phyloP scores from a whole-genome alignment of 768 basidiomycete species.

The Naganishia onofrii region DNA sequence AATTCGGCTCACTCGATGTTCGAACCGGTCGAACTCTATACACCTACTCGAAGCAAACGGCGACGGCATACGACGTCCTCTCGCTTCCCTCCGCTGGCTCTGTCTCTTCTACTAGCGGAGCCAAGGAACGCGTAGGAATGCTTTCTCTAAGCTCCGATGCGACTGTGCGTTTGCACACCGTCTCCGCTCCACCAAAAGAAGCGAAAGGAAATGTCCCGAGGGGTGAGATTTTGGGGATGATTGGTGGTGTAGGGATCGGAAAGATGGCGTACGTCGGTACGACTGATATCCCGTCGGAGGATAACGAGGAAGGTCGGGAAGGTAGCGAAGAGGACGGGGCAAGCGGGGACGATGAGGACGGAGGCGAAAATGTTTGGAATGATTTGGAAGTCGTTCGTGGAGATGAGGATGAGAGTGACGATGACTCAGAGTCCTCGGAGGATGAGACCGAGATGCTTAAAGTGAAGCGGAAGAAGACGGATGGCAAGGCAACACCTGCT shows the following conservation, averaged over 20 bases:
- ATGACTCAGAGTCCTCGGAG: constrained; percentile 10
- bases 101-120: neutral
- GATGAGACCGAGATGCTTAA: constrained; percentile 12
- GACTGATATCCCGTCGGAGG: constrained; percentile 6
- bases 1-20: constrained; percentile 44
- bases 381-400: constrained; percentile 83
- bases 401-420: constrained; percentile 29
- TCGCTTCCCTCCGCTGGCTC: constrained; percentile 29
- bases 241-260: constrained; percentile 29
- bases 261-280: constrained; percentile 17
- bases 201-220: constrained; percentile 26
- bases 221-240: constrained; percentile 25
- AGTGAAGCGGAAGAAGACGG: constrained; percentile 20
- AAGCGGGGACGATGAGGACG: neutral
- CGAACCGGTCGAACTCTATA: constrained; percentile 48
- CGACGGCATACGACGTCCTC: constrained; percentile 43
- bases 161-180: constrained; percentile 21
- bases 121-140: constrained; percentile 22
- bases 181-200: constrained; percentile 24
- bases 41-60: constrained; percentile 39
- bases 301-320: neutral
- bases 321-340: neutral
- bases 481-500: neutral
- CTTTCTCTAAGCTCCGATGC: constrained; percentile 30
- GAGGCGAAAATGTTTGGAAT: constrained; percentile 26